Evolutionary conservation across 2,329 filamentous ascomycete species (phyloP).

Genomic region (Exutisphaerella laricina): DNA sequence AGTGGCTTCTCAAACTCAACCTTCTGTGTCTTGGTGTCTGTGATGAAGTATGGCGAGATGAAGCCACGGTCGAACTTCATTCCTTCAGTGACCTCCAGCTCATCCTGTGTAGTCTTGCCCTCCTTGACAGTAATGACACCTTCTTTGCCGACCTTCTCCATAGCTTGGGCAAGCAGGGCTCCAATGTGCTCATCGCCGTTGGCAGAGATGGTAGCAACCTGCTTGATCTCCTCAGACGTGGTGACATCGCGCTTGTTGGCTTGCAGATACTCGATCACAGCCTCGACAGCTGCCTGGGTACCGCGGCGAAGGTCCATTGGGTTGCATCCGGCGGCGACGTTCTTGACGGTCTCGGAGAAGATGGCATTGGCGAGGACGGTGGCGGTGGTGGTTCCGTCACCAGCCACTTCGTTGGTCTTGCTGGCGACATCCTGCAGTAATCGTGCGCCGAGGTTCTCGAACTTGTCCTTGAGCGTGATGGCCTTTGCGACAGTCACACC

Average conservation of each 20-base stretch:
- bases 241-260: slow-evolving; percentile 98
- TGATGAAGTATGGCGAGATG: slow-evolving; percentile 99
- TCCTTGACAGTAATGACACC: slow-evolving; percentile 99
- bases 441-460: slow-evolving; percentile 96
- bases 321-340: slow-evolving; percentile 98
- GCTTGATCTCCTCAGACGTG: slow-evolving; percentile 91
- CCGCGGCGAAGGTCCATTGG: slow-evolving; percentile 97
- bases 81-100: slow-evolving; percentile 98
- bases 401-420: slow-evolving; percentile 98
- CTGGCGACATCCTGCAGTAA: slow-evolving; percentile 96
- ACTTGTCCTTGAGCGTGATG: slow-evolving; percentile 94
- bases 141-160: slow-evolving; percentile 99
- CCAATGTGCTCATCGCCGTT: slow-evolving; percentile 96
- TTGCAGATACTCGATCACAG: slow-evolving; percentile 89
- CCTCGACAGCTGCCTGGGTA: slow-evolving; percentile 92
- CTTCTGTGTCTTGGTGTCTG: slow-evolving; percentile 97
- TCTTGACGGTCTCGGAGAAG: slow-evolving; percentile 99
- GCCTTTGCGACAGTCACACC: slow-evolving; percentile 61
- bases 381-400: slow-evolving; percentile 97
- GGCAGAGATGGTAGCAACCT: slow-evolving; percentile 96
- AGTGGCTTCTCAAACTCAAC: slow-evolving; percentile 99
- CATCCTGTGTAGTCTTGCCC: slow-evolving; percentile 95
- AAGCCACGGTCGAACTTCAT: slow-evolving; percentile 99
- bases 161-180: slow-evolving; percentile 91
- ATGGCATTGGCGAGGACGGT: slow-evolving; percentile 96